These are phyloP conservation scores for Salix brachista DNA, from an alignment of 345 rosid species.

Conservation along the genomic window DNA sequence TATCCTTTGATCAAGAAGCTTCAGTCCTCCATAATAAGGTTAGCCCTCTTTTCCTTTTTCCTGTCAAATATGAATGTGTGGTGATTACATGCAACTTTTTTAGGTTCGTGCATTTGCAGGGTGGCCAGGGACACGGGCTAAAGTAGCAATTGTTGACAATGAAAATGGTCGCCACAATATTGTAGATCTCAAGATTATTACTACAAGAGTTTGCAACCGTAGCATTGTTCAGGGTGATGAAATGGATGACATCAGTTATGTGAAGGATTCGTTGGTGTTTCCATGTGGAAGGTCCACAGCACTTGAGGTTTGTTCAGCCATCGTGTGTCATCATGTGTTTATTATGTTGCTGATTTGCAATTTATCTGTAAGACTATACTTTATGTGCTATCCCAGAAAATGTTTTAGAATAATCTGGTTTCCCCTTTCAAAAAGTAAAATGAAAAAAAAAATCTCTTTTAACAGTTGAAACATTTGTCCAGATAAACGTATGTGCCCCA, in stretches of 20 bases:
- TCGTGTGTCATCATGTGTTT: background rate
- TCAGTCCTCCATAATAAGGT: constrained; percentile 78
- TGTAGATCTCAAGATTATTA: constrained; percentile 68
- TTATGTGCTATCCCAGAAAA: background rate
- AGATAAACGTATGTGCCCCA: background rate
- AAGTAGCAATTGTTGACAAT: constrained; percentile 41
- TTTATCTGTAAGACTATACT: too few species aligned
- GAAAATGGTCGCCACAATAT: constrained; percentile 32
- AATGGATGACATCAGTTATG: constrained; percentile 39
- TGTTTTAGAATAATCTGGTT: background rate
- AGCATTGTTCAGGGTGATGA: constrained; percentile 22
- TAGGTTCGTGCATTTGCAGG: constrained; percentile 99
- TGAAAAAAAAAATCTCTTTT: background rate
- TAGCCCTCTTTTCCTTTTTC: constrained; percentile 7
- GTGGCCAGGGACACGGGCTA: constrained; percentile 96
- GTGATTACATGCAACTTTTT: constrained; percentile 34
- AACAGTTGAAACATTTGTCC: background rate
- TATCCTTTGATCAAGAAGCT: constrained; percentile 74
- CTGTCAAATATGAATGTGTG: background rate
- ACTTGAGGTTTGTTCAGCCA: constrained; percentile 56
- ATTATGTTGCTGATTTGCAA: background rate
- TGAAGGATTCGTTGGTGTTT: constrained; percentile 52
- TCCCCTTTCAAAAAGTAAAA: background rate
- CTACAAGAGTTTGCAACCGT: constrained; percentile 48
- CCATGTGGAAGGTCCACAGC: constrained; percentile 64